These are phyloP conservation scores for Penicillium sp. DNA, from an alignment of 2,329 filamentous ascomycete genomes.

Conservation along the genomic window DNA sequence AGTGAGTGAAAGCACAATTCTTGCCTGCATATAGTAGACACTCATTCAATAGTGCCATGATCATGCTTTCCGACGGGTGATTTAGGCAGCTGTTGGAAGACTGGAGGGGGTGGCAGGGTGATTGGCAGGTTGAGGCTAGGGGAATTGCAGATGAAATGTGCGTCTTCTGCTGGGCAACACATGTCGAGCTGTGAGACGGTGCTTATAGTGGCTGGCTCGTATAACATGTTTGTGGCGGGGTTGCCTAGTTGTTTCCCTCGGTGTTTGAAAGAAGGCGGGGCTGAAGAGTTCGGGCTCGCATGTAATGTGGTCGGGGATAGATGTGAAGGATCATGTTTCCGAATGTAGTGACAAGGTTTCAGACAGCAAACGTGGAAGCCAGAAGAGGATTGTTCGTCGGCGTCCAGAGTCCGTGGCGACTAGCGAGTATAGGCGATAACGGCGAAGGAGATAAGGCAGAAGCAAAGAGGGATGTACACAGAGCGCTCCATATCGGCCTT, in stretches of 20 bases:
- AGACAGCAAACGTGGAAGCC: neutral
- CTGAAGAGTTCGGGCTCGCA: neutral
- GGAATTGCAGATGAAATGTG: neutral
- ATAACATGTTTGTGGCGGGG: neutral
- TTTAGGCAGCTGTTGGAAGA: neutral
- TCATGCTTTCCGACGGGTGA: neutral
- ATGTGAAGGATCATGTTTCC: neutral
- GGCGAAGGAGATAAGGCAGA: conserved; percentile 41
- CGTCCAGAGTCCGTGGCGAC: conserved; percentile 1
- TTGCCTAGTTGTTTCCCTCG: neutral
- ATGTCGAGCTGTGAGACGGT: too few species aligned
- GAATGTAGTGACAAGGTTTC: neutral
- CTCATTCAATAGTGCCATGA: neutral
- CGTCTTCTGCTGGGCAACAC: neutral
- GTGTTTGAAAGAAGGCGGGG: neutral
- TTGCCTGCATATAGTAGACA: neutral
- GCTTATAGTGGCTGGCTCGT: too few species aligned
- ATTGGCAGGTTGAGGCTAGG: neutral
- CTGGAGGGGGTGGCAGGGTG: neutral
- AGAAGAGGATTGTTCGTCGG: neutral
- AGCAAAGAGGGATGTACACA: conserved; percentile 39
- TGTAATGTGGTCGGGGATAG: neutral
- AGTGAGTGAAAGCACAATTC: neutral
- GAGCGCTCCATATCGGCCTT: conserved; percentile 33
- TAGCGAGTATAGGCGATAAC: conserved; percentile 39